A percentile compares a stretch with the other conserved stretches of the same genome.
Conservation (phyloP, 1,139 yeast species). For the Dujonia santamariae region DNA sequence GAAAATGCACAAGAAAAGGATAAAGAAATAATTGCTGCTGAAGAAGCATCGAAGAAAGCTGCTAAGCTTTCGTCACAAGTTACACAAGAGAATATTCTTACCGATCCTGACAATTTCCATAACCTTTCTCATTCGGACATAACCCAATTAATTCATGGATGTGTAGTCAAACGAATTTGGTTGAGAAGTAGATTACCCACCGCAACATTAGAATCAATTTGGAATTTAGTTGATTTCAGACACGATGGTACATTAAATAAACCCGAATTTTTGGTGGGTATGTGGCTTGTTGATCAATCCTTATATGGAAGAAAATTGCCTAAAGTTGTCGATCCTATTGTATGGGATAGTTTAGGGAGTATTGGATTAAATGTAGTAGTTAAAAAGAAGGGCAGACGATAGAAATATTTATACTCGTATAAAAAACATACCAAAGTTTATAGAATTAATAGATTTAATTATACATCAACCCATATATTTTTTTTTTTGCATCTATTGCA, state of each 20-base stretch:
- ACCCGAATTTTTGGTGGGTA: conserved; percentile 84
- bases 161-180: conserved; percentile 81
- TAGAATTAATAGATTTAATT: too few species aligned
- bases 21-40: conserved; percentile 13
- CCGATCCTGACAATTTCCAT: conserved; percentile 31
- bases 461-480: too few species aligned
- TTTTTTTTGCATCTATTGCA: too few species aligned
- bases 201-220: conserved; percentile 62
- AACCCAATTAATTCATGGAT: conserved; percentile 51
- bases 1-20: conserved; percentile 11
- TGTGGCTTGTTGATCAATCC: conserved; percentile 96
- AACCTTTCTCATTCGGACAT: conserved; percentile 28
- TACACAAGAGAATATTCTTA: conserved; percentile 9
- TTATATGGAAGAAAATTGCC: conserved; percentile 93
- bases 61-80: conserved; percentile 29
- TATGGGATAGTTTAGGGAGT: conserved; percentile 66
- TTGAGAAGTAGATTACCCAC: conserved; percentile 66
- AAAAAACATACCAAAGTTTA: too few species aligned
- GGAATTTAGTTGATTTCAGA: conserved; percentile 77
- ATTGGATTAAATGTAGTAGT: conserved; percentile 41
- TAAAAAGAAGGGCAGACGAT: conserved; percentile 30
- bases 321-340: conserved; percentile 48
- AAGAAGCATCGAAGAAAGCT: conserved; percentile 20
- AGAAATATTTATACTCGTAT: too few species aligned
- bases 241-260: conserved; percentile 76